Conservation (phyloP, 371 early-diverging fungal genomes). For the Phascolomyces articulosus region DNA sequence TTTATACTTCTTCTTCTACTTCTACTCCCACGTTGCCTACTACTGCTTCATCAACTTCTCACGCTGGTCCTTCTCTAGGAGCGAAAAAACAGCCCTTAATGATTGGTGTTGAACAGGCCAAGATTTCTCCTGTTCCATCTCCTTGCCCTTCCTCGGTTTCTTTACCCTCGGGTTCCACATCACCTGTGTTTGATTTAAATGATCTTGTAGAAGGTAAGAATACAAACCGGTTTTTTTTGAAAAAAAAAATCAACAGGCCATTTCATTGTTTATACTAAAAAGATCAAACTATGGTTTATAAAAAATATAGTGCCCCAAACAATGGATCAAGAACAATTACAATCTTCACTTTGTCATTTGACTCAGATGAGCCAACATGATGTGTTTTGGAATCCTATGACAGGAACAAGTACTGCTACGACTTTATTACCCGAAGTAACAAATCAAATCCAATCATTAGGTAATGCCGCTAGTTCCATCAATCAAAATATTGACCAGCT, state of each 20-base stretch:
- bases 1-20: conserved; percentile 49
- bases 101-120: conserved; percentile 32
- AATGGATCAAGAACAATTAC: neutral
- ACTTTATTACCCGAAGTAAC: conserved; percentile 17
- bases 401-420: conserved; percentile 7
- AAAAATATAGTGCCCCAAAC: neutral
- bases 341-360: neutral
- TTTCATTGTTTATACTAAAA: no score
- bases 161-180: neutral
- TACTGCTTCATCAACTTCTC: conserved; percentile 13
- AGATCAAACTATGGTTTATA: neutral
- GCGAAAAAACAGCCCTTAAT: conserved; percentile 51
- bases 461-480: conserved; percentile 19
- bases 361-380: neutral
- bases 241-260: no score
- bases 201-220: neutral
- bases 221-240: no score
- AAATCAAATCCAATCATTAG: conserved; percentile 24
- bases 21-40: neutral
- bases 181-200: neutral
- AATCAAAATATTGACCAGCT: conserved; percentile 43
- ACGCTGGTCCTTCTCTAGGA: conserved; percentile 16
- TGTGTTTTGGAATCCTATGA: neutral
- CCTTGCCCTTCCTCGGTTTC: neutral
- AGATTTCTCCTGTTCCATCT: neutral